A percentile compares a stretch with the other conserved stretches of the same genome.
These are phyloP conservation scores for maize (Zea mays) DNA, from an alignment of 176 grass and related monocot genomes.

Conservation along the genomic window DNA sequence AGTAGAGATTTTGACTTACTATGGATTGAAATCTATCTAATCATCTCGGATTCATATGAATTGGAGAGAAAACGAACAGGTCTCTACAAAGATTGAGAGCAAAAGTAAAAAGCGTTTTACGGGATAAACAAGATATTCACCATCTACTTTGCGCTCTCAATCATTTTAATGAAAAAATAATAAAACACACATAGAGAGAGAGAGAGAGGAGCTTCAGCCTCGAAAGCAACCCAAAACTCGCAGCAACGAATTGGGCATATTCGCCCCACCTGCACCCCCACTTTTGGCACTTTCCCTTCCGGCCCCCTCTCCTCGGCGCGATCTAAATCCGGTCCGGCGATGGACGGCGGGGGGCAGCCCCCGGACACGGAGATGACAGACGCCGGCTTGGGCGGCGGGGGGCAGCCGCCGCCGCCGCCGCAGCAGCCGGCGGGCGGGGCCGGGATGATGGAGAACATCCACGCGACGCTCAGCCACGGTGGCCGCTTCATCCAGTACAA, in stretches of 20 bases:
- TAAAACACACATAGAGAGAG: too few species aligned
- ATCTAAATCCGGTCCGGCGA: slow-evolving; percentile 43
- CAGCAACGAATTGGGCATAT: slow-evolving; percentile 33
- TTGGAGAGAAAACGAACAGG: too few species aligned
- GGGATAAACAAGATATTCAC: too few species aligned
- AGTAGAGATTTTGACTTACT: too few species aligned
- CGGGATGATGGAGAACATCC: slow-evolving; percentile 69
- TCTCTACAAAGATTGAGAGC: too few species aligned
- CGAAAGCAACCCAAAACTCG: slow-evolving; percentile 57
- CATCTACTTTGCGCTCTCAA: too few species aligned
- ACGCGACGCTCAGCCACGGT: slow-evolving; percentile 81
- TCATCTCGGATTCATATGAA: too few species aligned
- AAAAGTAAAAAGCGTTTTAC: too few species aligned
- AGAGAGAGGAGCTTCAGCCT: too few species aligned
- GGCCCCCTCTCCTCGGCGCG: not conserved
- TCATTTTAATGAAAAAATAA: too few species aligned
- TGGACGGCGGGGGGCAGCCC: slow-evolving; percentile 59
- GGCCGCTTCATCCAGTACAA: slow-evolving; percentile 97
- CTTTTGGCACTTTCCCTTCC: slow-evolving; percentile 28
- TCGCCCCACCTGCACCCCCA: not conserved
- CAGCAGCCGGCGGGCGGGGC: not conserved
- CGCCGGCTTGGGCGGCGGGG: slow-evolving; percentile 31
- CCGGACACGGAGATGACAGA: slow-evolving; percentile 83
- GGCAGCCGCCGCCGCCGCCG: not conserved
- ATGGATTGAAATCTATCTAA: too few species aligned